phyloP scores from a whole-genome alignment of 2,329 filamentous ascomycete genomes.

The Nannizzia gypsea region DNA sequence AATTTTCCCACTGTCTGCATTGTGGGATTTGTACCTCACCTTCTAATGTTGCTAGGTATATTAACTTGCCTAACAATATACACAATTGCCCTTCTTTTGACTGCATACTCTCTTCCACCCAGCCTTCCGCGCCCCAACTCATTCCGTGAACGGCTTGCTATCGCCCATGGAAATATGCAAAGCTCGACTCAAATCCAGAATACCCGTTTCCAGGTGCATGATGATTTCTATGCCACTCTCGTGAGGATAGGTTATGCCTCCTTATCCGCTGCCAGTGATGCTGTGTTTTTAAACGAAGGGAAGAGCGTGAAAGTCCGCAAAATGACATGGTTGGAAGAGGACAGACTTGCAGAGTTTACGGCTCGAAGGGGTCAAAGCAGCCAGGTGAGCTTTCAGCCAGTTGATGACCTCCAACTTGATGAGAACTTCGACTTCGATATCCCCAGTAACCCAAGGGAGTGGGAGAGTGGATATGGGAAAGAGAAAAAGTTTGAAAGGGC shows the following conservation, averaged over 20 bases:
- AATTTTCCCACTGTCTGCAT: slow-evolving; percentile 91
- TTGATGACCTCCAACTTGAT: slow-evolving; percentile 17
- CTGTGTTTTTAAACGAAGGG: slow-evolving; percentile 90
- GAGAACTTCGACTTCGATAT: slow-evolving; percentile 27
- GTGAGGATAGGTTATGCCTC: slow-evolving; percentile 77
- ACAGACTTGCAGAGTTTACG: slow-evolving; percentile 67
- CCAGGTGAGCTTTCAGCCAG: not conserved
- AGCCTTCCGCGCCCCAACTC: slow-evolving; percentile 36
- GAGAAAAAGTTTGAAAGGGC: slow-evolving; percentile 36
- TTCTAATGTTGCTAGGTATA: slow-evolving; percentile 76
- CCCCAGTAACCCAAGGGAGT: slow-evolving; percentile 23
- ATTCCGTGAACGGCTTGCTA: slow-evolving; percentile 49
- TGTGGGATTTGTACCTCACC: slow-evolving; percentile 84
- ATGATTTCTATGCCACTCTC: slow-evolving; percentile 91
- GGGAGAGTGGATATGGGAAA: slow-evolving; percentile 37
- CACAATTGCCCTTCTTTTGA: slow-evolving; percentile 59
- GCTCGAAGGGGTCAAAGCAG: slow-evolving; percentile 26
- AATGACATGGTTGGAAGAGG: slow-evolving; percentile 86
- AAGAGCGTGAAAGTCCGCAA: slow-evolving; percentile 58
- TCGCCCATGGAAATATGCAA: slow-evolving; percentile 81
- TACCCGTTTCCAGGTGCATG: slow-evolving; percentile 68
- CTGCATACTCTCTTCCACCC: slow-evolving; percentile 54
- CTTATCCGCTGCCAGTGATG: slow-evolving; percentile 86
- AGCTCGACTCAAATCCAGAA: slow-evolving; percentile 76
- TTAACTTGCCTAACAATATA: slow-evolving; percentile 66